Evolutionary conservation across 352 stramenopile genomes (phyloP).

Genomic region (Pythium folliculosum): DNA sequence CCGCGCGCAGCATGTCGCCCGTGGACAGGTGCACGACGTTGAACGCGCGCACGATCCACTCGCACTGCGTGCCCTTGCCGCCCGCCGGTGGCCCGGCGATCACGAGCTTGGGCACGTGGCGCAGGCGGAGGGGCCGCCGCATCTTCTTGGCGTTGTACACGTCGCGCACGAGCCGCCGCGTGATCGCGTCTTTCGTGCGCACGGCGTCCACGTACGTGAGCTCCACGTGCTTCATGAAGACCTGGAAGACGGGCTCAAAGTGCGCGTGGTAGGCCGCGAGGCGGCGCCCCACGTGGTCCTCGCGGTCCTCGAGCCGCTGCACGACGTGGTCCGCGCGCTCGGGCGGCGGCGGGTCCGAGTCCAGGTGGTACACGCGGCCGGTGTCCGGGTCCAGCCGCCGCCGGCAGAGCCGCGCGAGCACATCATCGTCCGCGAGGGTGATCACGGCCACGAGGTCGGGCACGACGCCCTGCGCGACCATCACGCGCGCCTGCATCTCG

Average conservation of each 20-base stretch:
- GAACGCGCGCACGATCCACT: constrained; percentile 89
- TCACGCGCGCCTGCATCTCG: constrained; percentile 87
- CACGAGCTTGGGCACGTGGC: constrained; percentile 73
- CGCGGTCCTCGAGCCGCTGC: constrained; percentile 81
- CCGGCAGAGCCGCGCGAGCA: constrained; percentile 77
- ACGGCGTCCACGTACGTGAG: constrained; percentile 75
- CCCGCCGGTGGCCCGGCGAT: constrained; percentile 92
- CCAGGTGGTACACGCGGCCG: constrained; percentile 83
- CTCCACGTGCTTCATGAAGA: constrained; percentile 68
- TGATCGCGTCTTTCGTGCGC: constrained; percentile 42
- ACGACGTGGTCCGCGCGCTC: constrained; percentile 52
- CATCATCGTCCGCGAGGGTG: constrained; percentile 89
- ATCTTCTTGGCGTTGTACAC: constrained; percentile 53
- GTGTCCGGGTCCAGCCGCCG: constrained; percentile 80
- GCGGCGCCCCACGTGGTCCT: constrained; percentile 77
- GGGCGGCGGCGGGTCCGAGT: constrained; percentile 60
- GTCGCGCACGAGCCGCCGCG: constrained; percentile 46
- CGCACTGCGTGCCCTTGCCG: constrained; percentile 97
- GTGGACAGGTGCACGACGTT: constrained; percentile 94
- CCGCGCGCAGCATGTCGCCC: constrained; percentile 93
- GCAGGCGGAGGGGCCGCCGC: constrained; percentile 43
- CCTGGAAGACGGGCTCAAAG: constrained; percentile 71
- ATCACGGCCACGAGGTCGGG: constrained; percentile 92
- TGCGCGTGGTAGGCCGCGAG: constrained; percentile 82
- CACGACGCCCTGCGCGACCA: constrained; percentile 70